Evolutionary conservation across 2,329 filamentous ascomycete species (phyloP).

Genomic region (Hymenoscyphus infarciens): DNA sequence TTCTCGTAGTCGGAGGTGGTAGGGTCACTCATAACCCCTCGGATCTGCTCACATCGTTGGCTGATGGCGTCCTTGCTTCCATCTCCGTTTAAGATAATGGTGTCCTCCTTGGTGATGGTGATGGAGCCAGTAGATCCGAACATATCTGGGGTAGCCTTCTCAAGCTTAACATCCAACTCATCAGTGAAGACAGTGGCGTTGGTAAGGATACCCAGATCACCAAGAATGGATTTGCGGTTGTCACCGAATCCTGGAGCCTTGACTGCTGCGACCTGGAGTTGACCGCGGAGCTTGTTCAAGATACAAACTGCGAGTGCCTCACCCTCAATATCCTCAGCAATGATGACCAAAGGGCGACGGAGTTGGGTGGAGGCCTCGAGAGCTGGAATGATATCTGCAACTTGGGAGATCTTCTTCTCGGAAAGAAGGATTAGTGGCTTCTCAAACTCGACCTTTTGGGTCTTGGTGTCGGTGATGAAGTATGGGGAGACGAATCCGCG

Average conservation of each 20-base stretch:
- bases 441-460: conserved; percentile 99
- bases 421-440: conserved; percentile 98
- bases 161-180: conserved; percentile 97
- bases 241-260: conserved; percentile 99
- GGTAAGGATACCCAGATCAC: conserved; percentile 91
- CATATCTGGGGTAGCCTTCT: conserved; percentile 95
- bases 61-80: conserved; percentile 90
- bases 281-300: conserved; percentile 98
- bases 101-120: conserved; percentile 99
- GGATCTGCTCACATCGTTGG: conserved; percentile 98
- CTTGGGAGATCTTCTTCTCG: conserved; percentile 99
- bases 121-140: conserved; percentile 96
- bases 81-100: conserved; percentile 95
- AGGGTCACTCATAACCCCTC: conserved; percentile 90
- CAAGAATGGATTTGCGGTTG: conserved; percentile 99
- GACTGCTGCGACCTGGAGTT: conserved; percentile 96
- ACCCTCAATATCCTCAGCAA: conserved; percentile 98
- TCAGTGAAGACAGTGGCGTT: conserved; percentile 97
- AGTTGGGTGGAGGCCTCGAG: conserved; percentile 95
- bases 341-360: conserved; percentile 94
- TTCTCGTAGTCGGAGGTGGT: conserved; percentile 98
- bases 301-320: conserved; percentile 99
- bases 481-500: conserved; percentile 97
- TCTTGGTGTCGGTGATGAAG: conserved; percentile 99
- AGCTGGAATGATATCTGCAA: conserved; percentile 97